These are phyloP conservation scores for Stromatinia cepivora DNA, from an alignment of 2,329 filamentous ascomycete genomes.

Conservation along the genomic window DNA sequence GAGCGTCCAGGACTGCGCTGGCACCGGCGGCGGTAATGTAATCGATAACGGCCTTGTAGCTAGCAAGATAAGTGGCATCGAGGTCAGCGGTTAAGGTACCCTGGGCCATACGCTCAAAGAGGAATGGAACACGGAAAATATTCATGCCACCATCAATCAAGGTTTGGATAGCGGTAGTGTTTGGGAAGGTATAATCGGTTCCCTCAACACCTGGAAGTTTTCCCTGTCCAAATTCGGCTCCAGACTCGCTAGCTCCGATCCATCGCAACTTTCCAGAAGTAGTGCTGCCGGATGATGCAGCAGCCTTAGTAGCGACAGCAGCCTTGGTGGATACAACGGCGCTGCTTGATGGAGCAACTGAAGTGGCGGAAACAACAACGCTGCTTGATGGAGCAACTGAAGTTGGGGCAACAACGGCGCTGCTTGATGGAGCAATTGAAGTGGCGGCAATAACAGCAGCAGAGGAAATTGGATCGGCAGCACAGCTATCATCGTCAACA, in stretches of 20 bases:
- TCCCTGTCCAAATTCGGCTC: constrained; percentile 61
- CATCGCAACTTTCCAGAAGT: constrained; percentile 28
- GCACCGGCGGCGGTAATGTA: constrained; percentile 50
- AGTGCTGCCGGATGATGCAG: neutral
- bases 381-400: neutral
- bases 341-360: neutral
- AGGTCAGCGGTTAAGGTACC: constrained; percentile 48
- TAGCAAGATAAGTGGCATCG: constrained; percentile 47
- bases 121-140: constrained; percentile 36
- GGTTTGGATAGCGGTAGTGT: constrained; percentile 39
- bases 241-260: constrained; percentile 47
- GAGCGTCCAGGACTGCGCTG: constrained; percentile 51
- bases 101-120: constrained; percentile 60
- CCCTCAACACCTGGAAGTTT: constrained; percentile 56
- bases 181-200: constrained; percentile 62
- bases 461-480: constrained; percentile 15
- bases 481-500: constrained; percentile 19
- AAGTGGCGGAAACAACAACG: neutral
- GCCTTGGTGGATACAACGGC: neutral
- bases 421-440: constrained; percentile 12
- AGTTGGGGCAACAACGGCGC: neutral
- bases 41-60: constrained; percentile 46
- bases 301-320: neutral
- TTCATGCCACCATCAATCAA: constrained; percentile 25
- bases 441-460: constrained; percentile 10